Evolutionary conservation across 179 eudicot species (phyloP).

Genomic region (Nepenthes alata): DNA sequence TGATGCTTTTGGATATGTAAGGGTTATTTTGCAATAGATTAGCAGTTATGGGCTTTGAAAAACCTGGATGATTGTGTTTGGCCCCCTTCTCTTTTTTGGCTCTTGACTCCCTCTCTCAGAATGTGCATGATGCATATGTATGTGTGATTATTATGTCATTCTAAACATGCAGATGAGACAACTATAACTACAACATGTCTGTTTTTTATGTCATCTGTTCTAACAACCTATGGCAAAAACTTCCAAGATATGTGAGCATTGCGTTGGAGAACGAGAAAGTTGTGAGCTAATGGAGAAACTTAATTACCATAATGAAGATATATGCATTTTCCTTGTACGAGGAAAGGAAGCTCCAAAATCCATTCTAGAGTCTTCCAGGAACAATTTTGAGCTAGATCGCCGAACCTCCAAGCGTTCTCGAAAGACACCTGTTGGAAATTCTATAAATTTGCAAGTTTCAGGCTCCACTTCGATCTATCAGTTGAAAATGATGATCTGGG

Average conservation of each 20-base stretch:
- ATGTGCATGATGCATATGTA: too few relatives aligned
- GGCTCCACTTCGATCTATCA: constrained; percentile 83
- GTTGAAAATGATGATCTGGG: constrained; percentile 99
- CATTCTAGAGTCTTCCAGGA: constrained; percentile 67
- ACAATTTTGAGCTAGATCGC: constrained; percentile 60
- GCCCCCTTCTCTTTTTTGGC: too few relatives aligned
- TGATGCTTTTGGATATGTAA: too few relatives aligned
- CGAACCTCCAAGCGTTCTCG: constrained; percentile 90
- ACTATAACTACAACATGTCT: not conserved
- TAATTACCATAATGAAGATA: constrained; percentile 80
- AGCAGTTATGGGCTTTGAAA: too few relatives aligned
- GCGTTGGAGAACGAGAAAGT: constrained; percentile 96
- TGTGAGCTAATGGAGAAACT: constrained; percentile 74
- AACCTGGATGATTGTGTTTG: too few relatives aligned
- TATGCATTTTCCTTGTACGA: constrained; percentile 64
- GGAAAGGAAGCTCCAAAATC: constrained; percentile 95
- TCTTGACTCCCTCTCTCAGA: too few relatives aligned
- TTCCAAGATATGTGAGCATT: constrained; percentile 70
- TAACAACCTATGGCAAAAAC: not conserved
- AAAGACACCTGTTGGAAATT: constrained; percentile 70
- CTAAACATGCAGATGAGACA: not conserved
- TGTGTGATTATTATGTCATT: not conserved
- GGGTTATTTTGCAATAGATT: too few relatives aligned
- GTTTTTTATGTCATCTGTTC: not conserved
- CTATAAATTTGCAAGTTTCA: constrained; percentile 72